Base-by-base conservation (phyloP, 2,329 filamentous ascomycete genomes). In the Sporothrix pallida region DNA sequence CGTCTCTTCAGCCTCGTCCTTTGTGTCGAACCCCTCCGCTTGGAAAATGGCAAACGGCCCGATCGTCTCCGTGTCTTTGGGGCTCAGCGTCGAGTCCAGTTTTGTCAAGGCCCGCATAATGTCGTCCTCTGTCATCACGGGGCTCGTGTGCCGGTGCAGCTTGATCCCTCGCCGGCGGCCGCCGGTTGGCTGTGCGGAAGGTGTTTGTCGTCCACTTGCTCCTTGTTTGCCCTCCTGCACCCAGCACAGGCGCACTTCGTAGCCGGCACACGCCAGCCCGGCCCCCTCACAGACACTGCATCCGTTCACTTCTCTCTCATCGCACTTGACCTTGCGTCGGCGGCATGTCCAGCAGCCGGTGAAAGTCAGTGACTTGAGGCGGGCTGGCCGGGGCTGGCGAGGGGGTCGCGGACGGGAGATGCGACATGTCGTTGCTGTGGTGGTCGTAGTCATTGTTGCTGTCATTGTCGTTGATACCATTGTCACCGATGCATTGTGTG, bases 301-400 rank as follows among this genome's bases (percentile, higher is more conserved):
- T 1, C 68, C 54, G 10, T 69, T 52, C 3, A 72, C 58, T 42
- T 63, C 58, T 17, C 76, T 42, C 50, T 76, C 76, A 71, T 76
- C 76, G 52, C 76, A 76, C 52, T 76, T 76, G 42, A 76, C 76
- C 69, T 76, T 75, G 58, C 72, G 72, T 6, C 37, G 44, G n/a
- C 70, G 73, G 67, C 74, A 75, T 0, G 74, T 75, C 74, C 70
- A 74, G 60, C 74, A 75, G 44, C 70, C 70, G 2, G 70, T 72
- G 13, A 72, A 72, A 1, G 70, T 72, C 42, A 72, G 31, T 0
- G 58, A 63, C 44, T 63, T 63, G 58, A 63, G 58, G 2, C 58
- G 58, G 56, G 56, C 31, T 7, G 56, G 7, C 15, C 56, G 50
- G 6, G 50, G 46, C 31, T 37, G 31, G 31, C 31, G 31, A 37